Conservation (phyloP, 2,329 filamentous ascomycete genomes). For the Paracamarosporium sp. region DNA sequence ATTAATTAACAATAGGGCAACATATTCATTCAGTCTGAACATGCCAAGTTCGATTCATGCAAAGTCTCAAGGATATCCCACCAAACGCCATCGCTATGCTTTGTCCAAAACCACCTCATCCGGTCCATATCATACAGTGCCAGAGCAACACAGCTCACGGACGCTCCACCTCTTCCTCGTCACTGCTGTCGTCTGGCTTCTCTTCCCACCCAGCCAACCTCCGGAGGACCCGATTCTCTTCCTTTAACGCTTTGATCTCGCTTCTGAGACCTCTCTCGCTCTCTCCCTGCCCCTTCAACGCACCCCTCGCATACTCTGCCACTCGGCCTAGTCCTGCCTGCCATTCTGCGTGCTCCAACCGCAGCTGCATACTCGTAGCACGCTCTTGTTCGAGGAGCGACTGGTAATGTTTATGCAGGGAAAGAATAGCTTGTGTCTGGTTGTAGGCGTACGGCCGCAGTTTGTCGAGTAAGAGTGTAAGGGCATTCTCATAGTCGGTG, state of each 20-base stretch:
- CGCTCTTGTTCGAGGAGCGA: slow-evolving; percentile 52
- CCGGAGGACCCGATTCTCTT: slow-evolving; percentile 56
- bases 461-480: slow-evolving; percentile 47
- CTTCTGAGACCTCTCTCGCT: slow-evolving; percentile 44
- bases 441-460: slow-evolving; percentile 45
- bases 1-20: too few species aligned
- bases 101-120: slow-evolving; percentile 2
- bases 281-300: slow-evolving; percentile 48
- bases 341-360: slow-evolving; percentile 57
- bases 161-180: slow-evolving; percentile 41
- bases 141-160: background rate
- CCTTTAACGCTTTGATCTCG: slow-evolving; percentile 51
- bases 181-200: slow-evolving; percentile 47
- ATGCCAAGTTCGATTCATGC: background rate
- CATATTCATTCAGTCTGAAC: too few species aligned
- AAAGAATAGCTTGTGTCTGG: slow-evolving; percentile 51
- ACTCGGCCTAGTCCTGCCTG: slow-evolving; percentile 54
- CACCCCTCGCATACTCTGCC: slow-evolving; percentile 50
- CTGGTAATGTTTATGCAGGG: slow-evolving; percentile 57
- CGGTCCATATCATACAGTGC: background rate
- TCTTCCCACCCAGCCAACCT: slow-evolving; percentile 55
- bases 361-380: slow-evolving; percentile 52
- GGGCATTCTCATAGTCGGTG: slow-evolving; percentile 52
- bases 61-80: slow-evolving; percentile 10
- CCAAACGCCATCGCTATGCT: slow-evolving; percentile 22